Percentiles rank a stretch among this genome's conserved stretches.
phyloP scores from a whole-genome alignment of 148 eudicot species.

The Limonium bicolor region DNA sequence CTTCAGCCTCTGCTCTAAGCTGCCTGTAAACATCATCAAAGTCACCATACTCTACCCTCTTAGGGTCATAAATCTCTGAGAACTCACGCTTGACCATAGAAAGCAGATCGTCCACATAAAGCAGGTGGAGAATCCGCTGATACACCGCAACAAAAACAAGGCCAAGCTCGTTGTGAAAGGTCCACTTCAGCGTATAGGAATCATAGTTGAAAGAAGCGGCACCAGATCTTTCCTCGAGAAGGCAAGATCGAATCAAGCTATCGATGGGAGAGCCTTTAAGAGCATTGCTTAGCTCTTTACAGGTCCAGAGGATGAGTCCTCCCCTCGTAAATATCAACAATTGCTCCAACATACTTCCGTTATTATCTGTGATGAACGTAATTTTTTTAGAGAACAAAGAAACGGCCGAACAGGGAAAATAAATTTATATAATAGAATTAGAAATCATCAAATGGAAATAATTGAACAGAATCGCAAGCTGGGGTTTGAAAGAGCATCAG shows the following conservation, averaged over 20 bases:
- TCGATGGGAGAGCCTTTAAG: conserved; percentile 91
- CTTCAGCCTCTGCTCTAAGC: conserved; percentile 88
- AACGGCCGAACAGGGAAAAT: no score
- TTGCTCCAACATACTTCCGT: conserved; percentile 63
- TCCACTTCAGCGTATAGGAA: conserved; percentile 86
- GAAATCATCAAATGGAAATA: no score
- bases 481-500: no score
- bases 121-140: conserved; percentile 68
- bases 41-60: conserved; percentile 44
- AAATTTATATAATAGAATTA: no score
- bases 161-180: conserved; percentile 89
- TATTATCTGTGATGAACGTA: no score
- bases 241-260: conserved; percentile 80
- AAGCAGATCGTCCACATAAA: conserved; percentile 90
- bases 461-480: no score
- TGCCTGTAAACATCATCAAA: conserved; percentile 75
- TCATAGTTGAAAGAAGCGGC: conserved; percentile 71
- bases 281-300: conserved; percentile 82
- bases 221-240: conserved; percentile 90
- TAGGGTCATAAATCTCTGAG: conserved; percentile 72
- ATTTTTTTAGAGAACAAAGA: no score
- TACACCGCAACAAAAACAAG: conserved; percentile 96
- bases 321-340: conserved; percentile 90
- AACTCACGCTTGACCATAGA: conserved; percentile 83
- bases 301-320: conserved; percentile 96